Base-by-base conservation (phyloP, 2,329 filamentous ascomycete genomes). In the Ilyonectria robusta region DNA sequence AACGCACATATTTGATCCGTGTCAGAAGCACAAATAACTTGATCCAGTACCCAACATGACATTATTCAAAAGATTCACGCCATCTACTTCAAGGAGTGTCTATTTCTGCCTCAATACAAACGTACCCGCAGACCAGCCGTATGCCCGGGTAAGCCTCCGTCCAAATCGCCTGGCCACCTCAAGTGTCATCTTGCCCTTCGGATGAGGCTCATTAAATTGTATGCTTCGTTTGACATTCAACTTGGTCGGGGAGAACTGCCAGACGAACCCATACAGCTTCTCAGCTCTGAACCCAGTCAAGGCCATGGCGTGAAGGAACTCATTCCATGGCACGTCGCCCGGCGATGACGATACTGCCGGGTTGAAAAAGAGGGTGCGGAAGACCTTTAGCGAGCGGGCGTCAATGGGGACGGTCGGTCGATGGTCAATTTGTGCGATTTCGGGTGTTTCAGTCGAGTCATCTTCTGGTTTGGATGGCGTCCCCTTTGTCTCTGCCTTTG, bases 201-300 rank as follows among this genome's bases (percentile, higher is more conserved):
- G 87, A 75, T 91, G 88, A 2, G 89, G 88, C 72, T 90, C 87
- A 68, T 91, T 87, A 67, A 91, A 88, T 60, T 89, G 85, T 35
- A 91, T 91, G 26, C 82, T 83, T 4, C 84, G 76, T 44, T 83
- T 78, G 0, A 84, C 79, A 59, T 84, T 81, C 23, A 83, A 65
- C 3, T 70, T 71, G 5, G 74, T 74, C 4, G 85, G 85, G 15
- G 79, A 81, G 67, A 91, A 91, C 11, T 89, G 85, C 89, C 89
- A 91, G 0, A 85, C 85, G 1, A 86, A 90, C 0, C 88, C 87
- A 65, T 89, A 89, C 0, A 90, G 80, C 76, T 91, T 90, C 76
- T 88, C 79, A 0, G 82, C 82, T 0, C 72, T 66, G 59, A 91
- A 89, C 0, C 87, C 88, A 0, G 81, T 80, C 0, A 79, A 79